These are phyloP conservation scores for Karstenula rhodostoma DNA, from an alignment of 2,329 filamentous ascomycete species.

Conservation along the genomic window DNA sequence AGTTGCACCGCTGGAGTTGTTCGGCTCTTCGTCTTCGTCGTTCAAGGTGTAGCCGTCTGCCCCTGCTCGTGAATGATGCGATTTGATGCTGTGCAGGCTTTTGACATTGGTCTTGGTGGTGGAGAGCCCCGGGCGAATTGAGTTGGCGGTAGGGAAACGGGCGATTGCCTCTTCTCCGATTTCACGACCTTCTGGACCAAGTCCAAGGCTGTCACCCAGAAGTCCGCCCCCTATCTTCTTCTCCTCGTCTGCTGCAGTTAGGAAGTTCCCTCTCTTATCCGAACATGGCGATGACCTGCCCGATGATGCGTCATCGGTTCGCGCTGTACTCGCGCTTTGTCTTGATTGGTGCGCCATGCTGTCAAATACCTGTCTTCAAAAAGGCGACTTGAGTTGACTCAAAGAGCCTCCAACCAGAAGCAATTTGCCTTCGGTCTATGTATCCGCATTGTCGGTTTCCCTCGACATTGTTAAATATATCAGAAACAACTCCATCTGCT, in stretches of 20 bases:
- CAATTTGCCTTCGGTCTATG: not conserved
- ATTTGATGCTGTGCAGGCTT: conserved; percentile 31
- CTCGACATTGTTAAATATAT: not conserved
- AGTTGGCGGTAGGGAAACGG: not conserved
- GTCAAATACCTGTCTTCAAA: not conserved
- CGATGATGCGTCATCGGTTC: not conserved
- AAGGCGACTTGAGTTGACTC: not conserved
- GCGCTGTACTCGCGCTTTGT: conserved; percentile 2
- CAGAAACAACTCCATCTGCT: conserved; percentile 4
- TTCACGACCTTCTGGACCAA: not conserved
- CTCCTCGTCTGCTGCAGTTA: not conserved
- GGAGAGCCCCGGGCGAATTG: not conserved
- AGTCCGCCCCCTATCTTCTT: conserved; percentile 1
- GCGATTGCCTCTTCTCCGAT: conserved; percentile 2
- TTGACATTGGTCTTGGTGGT: conserved; percentile 17
- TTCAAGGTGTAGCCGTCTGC: conserved; percentile 50
- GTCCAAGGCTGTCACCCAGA: not conserved
- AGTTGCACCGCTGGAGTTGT: conserved; percentile 29
- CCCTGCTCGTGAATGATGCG: conserved; percentile 47
- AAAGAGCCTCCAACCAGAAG: not conserved
- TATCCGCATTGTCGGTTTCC: not conserved
- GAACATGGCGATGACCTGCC: not conserved
- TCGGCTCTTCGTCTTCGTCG: conserved; percentile 36
- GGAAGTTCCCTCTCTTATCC: not conserved
- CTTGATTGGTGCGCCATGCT: conserved; percentile 8